These are phyloP conservation scores for Fremontodendron californicum DNA, from an alignment of 345 rosid genomes.

Conservation along the genomic window DNA sequence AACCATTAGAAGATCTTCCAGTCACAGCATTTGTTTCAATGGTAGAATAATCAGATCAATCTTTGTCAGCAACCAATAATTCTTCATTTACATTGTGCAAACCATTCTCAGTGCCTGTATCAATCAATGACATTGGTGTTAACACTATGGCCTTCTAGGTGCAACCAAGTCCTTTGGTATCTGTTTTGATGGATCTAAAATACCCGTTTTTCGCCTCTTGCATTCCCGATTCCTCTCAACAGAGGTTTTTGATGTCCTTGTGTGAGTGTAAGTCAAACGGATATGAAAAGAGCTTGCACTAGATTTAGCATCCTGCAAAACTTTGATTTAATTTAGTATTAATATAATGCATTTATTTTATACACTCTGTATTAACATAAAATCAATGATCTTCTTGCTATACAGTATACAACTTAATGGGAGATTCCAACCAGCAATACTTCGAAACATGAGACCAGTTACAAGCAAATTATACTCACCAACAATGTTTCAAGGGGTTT, in stretches of 20 bases:
- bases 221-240: conserved; percentile 32
- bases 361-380: neutral
- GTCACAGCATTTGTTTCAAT: conserved; percentile 16
- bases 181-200: neutral
- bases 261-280: conserved; percentile 56
- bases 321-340: conserved; percentile 32
- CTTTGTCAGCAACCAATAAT: conserved; percentile 10
- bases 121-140: neutral
- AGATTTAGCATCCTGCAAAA: conserved; percentile 69
- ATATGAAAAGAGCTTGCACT: conserved; percentile 53
- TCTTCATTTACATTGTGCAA: conserved; percentile 20
- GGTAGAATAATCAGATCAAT: conserved; percentile 10
- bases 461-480: conserved; percentile 41
- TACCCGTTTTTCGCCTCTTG: conserved; percentile 77
- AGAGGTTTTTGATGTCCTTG: conserved; percentile 31
- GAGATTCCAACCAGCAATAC: neutral
- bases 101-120: conserved; percentile 28
- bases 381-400: neutral
- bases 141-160: neutral
- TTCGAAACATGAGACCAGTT: neutral
- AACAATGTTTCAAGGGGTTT: conserved; percentile 45
- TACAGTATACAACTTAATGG: too few species aligned
- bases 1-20: conserved; percentile 17
- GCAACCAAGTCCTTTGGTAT: neutral
- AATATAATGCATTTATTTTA: conserved; percentile 14